Conservation (phyloP, 2,329 filamentous ascomycete genomes). For the Pseudocercospora cruenta region DNA sequence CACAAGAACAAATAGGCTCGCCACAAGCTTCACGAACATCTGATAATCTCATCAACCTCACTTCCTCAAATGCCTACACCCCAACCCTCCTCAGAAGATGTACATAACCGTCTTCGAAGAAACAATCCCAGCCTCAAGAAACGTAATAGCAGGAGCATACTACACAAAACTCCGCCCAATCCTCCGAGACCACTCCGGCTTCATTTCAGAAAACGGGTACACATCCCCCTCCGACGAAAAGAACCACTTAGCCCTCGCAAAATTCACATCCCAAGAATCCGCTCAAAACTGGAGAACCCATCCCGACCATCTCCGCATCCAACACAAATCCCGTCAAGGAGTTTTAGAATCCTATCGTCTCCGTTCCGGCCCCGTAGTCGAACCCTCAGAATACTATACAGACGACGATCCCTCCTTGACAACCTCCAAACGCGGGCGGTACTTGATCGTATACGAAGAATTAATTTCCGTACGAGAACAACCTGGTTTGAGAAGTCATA, state of each 20-base stretch:
- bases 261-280: conserved; percentile 4
- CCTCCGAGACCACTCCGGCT: not conserved
- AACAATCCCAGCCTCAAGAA: conserved; percentile 8
- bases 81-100: not conserved
- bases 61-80: not conserved
- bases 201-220: conserved; percentile 8
- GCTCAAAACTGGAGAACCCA: conserved; percentile 7
- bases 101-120: conserved; percentile 16
- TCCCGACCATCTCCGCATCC: not conserved
- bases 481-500: not conserved
- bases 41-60: not conserved
- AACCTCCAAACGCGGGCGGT: conserved; percentile 3
- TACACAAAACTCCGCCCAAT: conserved; percentile 2
- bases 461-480: not conserved
- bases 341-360: conserved; percentile 7
- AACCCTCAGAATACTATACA: not conserved
- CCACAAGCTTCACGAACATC: not conserved
- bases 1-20: not conserved
- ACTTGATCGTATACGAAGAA: conserved; percentile 19
- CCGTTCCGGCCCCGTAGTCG: conserved; percentile 5
- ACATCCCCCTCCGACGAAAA: conserved; percentile 9
- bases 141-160: not conserved
- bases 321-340: not conserved
- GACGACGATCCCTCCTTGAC: not conserved
- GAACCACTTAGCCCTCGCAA: conserved; percentile 8